Evolutionary conservation across 768 basidiomycete species (phyloP).

Genomic region (Exsudoporus frostii): DNA sequence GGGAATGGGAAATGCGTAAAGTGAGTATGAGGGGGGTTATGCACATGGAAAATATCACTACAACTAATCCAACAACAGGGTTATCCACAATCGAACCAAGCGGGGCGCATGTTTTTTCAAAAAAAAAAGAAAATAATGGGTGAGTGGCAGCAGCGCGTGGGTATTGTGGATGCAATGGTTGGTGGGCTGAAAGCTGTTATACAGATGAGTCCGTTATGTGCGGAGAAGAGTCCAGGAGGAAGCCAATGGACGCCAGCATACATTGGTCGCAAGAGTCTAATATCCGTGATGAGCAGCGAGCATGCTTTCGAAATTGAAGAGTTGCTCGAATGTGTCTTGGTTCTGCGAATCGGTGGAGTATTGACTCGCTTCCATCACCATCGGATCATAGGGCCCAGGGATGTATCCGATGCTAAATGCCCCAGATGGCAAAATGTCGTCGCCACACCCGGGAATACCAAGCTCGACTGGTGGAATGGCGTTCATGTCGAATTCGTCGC

Average conservation of each 20-base stretch:
- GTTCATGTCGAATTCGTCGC: slow-evolving; percentile 65
- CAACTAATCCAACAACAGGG: slow-evolving; percentile 36
- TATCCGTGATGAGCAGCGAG: slow-evolving; percentile 31
- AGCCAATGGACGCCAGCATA: slow-evolving; percentile 36
- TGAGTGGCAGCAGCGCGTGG: slow-evolving; percentile 30
- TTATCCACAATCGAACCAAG: slow-evolving; percentile 36
- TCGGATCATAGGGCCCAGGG: slow-evolving; percentile 24
- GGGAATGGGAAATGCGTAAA: slow-evolving; percentile 14
- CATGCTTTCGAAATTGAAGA: slow-evolving; percentile 38
- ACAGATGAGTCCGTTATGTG: slow-evolving; percentile 31
- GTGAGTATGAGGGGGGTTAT: slow-evolving; percentile 27
- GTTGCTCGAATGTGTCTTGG: slow-evolving; percentile 35
- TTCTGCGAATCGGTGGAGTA: slow-evolving; percentile 29
- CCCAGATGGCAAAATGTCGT: slow-evolving; percentile 19
- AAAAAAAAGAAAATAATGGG: background rate
- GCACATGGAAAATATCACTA: slow-evolving; percentile 32
- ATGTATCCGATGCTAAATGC: slow-evolving; percentile 22
- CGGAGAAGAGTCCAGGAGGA: slow-evolving; percentile 24
- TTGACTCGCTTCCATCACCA: slow-evolving; percentile 31
- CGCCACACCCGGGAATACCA: slow-evolving; percentile 47
- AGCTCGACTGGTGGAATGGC: slow-evolving; percentile 66
- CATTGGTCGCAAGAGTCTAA: slow-evolving; percentile 31
- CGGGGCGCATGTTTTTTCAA: slow-evolving; percentile 18
- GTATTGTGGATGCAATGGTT: slow-evolving; percentile 28
- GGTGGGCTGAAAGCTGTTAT: slow-evolving; percentile 24